Evolutionary conservation across 139 green algal species (phyloP), one percentile per base, ranked within the genome.

Genomic region (Tetratostichococcus sp.): DNA sequence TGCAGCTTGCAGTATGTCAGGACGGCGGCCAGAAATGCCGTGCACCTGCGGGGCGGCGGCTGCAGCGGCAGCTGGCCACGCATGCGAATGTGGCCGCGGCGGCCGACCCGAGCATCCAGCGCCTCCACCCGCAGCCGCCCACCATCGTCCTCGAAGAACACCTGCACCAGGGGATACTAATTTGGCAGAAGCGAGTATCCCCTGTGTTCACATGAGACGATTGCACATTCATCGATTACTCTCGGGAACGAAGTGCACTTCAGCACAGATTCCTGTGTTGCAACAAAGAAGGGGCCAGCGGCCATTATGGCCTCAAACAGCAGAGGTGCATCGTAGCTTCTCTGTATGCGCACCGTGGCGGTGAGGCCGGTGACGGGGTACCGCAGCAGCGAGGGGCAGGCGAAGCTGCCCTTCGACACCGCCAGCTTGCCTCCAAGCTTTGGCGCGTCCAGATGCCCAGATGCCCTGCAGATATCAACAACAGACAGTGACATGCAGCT

Each of bases 71-170:
- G 76, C 3, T 39, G 77, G 35, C 93, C 93, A 0, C 72, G 74
- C 4, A 92, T 65, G 1, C 77, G 69, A 25, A 97, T 71, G 50
- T 76, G 42, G 21, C 93, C 93, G 30, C 81, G 82, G 50, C 82
- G 81, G 32, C 93, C 93, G 14, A 92, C 79, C 1, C 82, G 74
- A 1, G 86, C 93, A n/a, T 95, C 90, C 59, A 97, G 43, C 1
- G 71, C 43, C 31, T 91, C 78, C 3, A 93, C 84, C 19, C 76
- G 39, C 62, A 34, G 26, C 43, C 43, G 21, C 25, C 21, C 2
- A 17, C 50, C 50, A 26, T 62, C 50, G 50, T 62, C 50, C 19
- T 62, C 50, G 50, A 62, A 25, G 50, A 62, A 62, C 50, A 62
- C 34, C 2, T 62, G 35, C 25, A 65, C n/a, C n/a, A n/a, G 4